These are phyloP conservation scores for Zygosaccharomyces siamensis DNA, from an alignment of 805 yeast genomes.

Conservation along the genomic window DNA sequence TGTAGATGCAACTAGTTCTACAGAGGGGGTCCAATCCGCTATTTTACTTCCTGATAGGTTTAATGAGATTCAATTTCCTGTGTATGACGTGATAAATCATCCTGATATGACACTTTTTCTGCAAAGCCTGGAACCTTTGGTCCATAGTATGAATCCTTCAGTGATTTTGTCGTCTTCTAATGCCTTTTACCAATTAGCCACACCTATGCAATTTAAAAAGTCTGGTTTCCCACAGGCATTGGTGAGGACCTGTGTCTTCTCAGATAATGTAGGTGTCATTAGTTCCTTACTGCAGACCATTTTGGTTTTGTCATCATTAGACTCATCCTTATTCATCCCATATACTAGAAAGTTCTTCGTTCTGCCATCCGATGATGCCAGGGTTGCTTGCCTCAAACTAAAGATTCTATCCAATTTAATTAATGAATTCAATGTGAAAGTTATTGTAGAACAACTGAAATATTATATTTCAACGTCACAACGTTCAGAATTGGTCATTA, in stretches of 20 bases:
- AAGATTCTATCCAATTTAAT: slow-evolving; percentile 57
- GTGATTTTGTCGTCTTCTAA: slow-evolving; percentile 59
- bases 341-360: slow-evolving; percentile 49
- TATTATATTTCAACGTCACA: slow-evolving; percentile 42
- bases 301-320: slow-evolving; percentile 32
- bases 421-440: slow-evolving; percentile 46
- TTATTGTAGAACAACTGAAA: slow-evolving; percentile 58
- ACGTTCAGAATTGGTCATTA: slow-evolving; percentile 32
- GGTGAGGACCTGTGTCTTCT: slow-evolving; percentile 38
- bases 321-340: slow-evolving; percentile 34
- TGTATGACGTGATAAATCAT: slow-evolving; percentile 44
- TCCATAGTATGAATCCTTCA: slow-evolving; percentile 49
- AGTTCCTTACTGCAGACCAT: slow-evolving; percentile 46
- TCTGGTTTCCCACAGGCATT: slow-evolving; percentile 49
- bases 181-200: slow-evolving; percentile 53
- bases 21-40: slow-evolving; percentile 13
- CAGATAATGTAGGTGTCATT: slow-evolving; percentile 35
- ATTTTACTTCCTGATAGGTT: slow-evolving; percentile 44
- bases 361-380: slow-evolving; percentile 48
- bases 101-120: slow-evolving; percentile 56
- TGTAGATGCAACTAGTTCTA: slow-evolving; percentile 30
- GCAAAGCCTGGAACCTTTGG: slow-evolving; percentile 42
- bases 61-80: slow-evolving; percentile 37
- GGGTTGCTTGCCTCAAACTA: slow-evolving; percentile 50
- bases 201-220: slow-evolving; percentile 47